Base-by-base conservation (phyloP, 805 yeast genomes). In the Candida palmyrensis region DNA sequence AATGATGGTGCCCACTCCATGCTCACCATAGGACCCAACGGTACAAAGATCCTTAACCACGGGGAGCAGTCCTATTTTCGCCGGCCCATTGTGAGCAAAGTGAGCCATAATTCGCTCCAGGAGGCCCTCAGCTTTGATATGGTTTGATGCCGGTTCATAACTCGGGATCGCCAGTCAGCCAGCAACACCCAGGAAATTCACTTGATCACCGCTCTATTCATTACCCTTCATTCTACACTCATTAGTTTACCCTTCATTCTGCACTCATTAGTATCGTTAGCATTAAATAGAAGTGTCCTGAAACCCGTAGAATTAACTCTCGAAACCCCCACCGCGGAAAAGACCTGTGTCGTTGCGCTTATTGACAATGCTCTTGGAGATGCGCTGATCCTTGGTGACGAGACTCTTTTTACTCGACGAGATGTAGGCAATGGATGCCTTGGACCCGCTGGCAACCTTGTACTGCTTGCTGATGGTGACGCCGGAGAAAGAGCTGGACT, bases 401-500 rank as follows among this genome's bases (percentile, higher is more conserved):
- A 53, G 11, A 37, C 33, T 14, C n/a, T 25, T 25, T 24, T 18
- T 25, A 24, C 10, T 54, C 29, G 49, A 57, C 8, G 79, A 73
- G 48, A 75, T 49, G 35, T 71, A 71, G 29, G 80, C 71, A 41
- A 82, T 71, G 6, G 82, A 73, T 1, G 82, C 75, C 39, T 66
- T 72, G 4, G 74, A 59, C 6, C 80, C 74, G 2, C 76, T 65
- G 1, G 75, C 79, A 8, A 70, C 66, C 49, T 68, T 77, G 45
- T 75, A 73, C 18, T 71, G 66, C 21, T 71, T 72, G 28, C 75
- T 66, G 4, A 75, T 54, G 1, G 74, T 75, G 13, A 79, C 82
- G 5, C 71, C 71, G 15, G 61, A 48, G 39, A 66, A 66, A 5
- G 58, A 48, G 16, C 49, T 45, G 16, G 57, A 62, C 16, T 68